phyloP scores from a whole-genome alignment of 2,329 filamentous ascomycete genomes.

The Neonectria faginata region DNA sequence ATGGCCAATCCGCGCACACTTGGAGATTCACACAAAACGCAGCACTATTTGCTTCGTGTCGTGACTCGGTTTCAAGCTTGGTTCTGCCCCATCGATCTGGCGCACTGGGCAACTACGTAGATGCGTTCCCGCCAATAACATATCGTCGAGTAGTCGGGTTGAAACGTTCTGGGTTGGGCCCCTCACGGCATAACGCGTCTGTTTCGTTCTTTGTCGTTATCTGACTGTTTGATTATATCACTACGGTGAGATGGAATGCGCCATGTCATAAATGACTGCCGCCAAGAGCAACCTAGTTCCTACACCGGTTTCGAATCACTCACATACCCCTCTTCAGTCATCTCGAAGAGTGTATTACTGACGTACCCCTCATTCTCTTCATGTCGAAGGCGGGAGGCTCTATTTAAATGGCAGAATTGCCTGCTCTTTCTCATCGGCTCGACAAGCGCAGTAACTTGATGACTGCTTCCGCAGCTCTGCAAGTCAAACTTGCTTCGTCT shows the following conservation, averaged over 20 bases:
- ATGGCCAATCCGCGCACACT: neutral
- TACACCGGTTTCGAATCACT: too few relatives aligned
- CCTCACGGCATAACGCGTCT: neutral
- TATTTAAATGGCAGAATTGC: neutral
- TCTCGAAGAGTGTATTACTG: too few relatives aligned
- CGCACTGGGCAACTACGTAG: neutral
- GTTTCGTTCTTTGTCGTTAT: too few relatives aligned
- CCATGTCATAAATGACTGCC: too few relatives aligned
- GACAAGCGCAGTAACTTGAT: neutral
- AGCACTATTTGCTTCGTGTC: neutral
- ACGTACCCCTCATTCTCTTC: too few relatives aligned
- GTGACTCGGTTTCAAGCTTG: neutral
- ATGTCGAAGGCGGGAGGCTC: too few relatives aligned
- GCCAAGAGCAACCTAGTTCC: too few relatives aligned
- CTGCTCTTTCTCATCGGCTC: neutral
- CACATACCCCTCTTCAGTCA: too few relatives aligned
- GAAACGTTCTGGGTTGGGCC: neutral
- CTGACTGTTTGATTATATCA: too few relatives aligned
- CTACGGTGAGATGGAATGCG: too few relatives aligned
- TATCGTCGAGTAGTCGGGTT: neutral
- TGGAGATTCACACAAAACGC: neutral
- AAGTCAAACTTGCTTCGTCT: neutral
- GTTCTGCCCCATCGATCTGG: neutral
- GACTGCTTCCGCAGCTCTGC: neutral
- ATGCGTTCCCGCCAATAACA: too few relatives aligned